phyloP scores from a whole-genome alignment of 148 eudicot species.

The Camellia japonica region DNA sequence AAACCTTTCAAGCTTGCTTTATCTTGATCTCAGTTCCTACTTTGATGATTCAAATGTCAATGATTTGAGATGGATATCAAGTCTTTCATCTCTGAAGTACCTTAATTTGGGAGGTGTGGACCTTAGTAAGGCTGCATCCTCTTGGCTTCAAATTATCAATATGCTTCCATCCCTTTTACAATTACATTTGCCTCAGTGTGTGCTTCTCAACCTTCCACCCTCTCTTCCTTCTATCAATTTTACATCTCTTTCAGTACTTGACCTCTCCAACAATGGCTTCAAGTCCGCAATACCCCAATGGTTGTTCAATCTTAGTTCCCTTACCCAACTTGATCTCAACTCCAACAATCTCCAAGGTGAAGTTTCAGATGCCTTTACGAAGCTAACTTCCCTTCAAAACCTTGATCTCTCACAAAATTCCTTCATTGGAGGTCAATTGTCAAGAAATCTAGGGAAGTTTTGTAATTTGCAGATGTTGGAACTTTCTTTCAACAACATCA shows the following conservation, averaged over 20 bases:
- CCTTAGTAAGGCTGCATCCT: neutral
- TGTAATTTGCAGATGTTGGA: neutral
- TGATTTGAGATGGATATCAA: slow-evolving; percentile 1
- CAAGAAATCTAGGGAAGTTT: neutral
- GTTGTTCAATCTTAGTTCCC: slow-evolving; percentile 21
- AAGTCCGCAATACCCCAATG: slow-evolving; percentile 23
- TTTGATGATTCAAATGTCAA: neutral
- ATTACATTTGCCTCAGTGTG: slow-evolving; percentile 17
- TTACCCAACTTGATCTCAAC: slow-evolving; percentile 4
- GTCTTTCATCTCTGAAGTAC: slow-evolving; percentile 2
- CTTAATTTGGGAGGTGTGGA: slow-evolving; percentile 19
- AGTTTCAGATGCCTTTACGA: no score
- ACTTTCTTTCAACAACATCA: neutral
- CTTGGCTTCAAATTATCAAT: slow-evolving; percentile 22
- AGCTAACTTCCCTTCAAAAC: no score
- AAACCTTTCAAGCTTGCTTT: neutral
- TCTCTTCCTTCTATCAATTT: slow-evolving; percentile 14
- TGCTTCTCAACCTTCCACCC: neutral
- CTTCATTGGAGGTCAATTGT: neutral
- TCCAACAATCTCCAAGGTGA: no score
- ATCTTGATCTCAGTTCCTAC: slow-evolving; percentile 3
- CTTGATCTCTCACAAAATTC: neutral
- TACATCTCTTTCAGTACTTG: slow-evolving; percentile 18
- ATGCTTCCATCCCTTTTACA: slow-evolving; percentile 16
- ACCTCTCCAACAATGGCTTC: slow-evolving; percentile 24